Conservation (phyloP, 169 alveolate species). For the Cryptosporidium ryanae region DNA sequence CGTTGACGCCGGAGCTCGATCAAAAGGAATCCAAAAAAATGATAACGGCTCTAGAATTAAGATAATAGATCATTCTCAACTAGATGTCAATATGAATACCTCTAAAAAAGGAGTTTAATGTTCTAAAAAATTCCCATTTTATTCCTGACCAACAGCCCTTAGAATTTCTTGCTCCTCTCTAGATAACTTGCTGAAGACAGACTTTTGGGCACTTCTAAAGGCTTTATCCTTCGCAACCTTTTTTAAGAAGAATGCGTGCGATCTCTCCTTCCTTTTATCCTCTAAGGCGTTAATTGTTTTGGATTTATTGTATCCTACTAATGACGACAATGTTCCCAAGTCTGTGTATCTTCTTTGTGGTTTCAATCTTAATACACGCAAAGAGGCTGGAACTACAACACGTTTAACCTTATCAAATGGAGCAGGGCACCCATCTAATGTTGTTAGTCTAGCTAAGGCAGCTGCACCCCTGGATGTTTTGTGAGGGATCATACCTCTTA, state of each 20-base stretch:
- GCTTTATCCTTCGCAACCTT: slow-evolving; percentile 79
- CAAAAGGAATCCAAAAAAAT: no score
- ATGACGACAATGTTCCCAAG: slow-evolving; percentile 91
- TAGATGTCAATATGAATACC: no score
- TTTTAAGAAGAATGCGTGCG: slow-evolving; percentile 85
- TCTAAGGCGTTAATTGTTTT: slow-evolving; percentile 89
- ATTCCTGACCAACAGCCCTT: slow-evolving; percentile 41
- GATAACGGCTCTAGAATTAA: no score
- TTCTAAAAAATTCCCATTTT: no score
- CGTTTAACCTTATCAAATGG: slow-evolving; percentile 94
- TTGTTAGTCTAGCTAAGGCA: slow-evolving; percentile 94
- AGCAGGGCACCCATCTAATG: slow-evolving; percentile 94
- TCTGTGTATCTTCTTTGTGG: slow-evolving; percentile 87
- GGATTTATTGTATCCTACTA: slow-evolving; percentile 93
- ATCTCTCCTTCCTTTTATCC: slow-evolving; percentile 90
- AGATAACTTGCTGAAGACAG: slow-evolving; percentile 31
- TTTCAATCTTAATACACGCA: slow-evolving; percentile 88
- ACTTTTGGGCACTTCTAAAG: slow-evolving; percentile 36
- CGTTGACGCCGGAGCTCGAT: no score
- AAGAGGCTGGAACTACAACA: slow-evolving; percentile 93
- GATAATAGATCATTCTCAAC: no score
- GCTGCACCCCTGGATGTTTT: slow-evolving; percentile 97
- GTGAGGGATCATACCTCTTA: slow-evolving; percentile 99
- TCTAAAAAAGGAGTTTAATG: no score
- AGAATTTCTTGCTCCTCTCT: slow-evolving; percentile 49